Conservation (phyloP, 768 basidiomycete species). For the Lentinula sp. region DNA sequence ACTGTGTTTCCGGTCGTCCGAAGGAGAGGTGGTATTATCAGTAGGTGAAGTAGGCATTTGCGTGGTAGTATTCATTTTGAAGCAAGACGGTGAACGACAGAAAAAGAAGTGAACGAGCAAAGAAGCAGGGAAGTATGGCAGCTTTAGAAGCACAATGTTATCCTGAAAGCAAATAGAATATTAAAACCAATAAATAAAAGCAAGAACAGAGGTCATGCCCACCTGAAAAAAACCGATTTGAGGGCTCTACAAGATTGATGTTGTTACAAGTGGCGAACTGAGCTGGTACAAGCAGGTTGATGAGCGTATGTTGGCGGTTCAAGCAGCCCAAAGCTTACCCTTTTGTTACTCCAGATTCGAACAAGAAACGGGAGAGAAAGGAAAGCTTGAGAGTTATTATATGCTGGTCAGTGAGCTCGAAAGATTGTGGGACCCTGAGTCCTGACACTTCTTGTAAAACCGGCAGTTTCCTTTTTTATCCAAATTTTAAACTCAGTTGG, state of each 20-base stretch:
- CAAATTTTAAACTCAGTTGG: background rate
- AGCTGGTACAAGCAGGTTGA: conserved; percentile 26
- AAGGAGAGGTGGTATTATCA: conserved; percentile 57
- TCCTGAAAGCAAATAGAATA: conserved; percentile 29
- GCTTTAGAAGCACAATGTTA: conserved; percentile 62
- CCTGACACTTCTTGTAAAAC: background rate
- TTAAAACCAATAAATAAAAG: conserved; percentile 18
- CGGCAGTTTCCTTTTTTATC: conserved; percentile 4
- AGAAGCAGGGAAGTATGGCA: conserved; percentile 43
- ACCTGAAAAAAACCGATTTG: conserved; percentile 51
- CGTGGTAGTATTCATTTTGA: conserved; percentile 64
- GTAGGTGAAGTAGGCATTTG: conserved; percentile 68
- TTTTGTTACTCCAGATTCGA: conserved; percentile 39
- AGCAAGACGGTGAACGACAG: conserved; percentile 51
- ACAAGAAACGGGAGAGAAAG: conserved; percentile 2
- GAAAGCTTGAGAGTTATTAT: conserved; percentile 8
- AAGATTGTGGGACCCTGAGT: conserved; percentile 2
- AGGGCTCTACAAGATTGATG: conserved; percentile 62
- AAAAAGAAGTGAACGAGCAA: conserved; percentile 43
- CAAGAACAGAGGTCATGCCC: conserved; percentile 19
- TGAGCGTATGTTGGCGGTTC: conserved; percentile 7
- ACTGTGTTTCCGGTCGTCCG: conserved; percentile 76
- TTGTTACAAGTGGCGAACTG: conserved; percentile 70
- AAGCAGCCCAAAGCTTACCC: conserved; percentile 27
- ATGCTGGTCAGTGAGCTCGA: conserved; percentile 7